These are phyloP conservation scores for Penicillium sp. DNA, from an alignment of 2,329 filamentous ascomycete species.

Conservation along the genomic window DNA sequence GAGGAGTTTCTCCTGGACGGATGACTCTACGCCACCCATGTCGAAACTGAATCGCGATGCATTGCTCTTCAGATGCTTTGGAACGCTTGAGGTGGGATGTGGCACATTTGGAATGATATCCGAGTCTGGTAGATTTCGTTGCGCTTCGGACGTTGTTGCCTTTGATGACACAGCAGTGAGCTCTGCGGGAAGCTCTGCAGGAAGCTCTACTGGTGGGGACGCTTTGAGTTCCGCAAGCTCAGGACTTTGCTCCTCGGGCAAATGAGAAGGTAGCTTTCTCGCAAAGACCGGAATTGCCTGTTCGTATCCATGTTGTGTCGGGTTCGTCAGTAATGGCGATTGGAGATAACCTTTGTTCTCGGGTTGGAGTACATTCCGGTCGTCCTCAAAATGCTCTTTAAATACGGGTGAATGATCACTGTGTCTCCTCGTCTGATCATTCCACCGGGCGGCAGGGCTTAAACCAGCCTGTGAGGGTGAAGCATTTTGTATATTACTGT, in stretches of 20 bases:
- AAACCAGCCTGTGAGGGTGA: conserved; percentile 12
- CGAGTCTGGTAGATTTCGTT: conserved; percentile 20
- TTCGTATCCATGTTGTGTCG: conserved; percentile 28
- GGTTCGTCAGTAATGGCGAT: conserved; percentile 36
- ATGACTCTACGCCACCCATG: conserved; percentile 56
- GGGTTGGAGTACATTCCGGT: conserved; percentile 39
- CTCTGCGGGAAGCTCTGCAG: conserved; percentile 8
- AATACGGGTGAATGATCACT: conserved; percentile 58
- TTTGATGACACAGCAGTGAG: conserved; percentile 4
- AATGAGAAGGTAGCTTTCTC: conserved; percentile 38
- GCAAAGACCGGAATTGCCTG: conserved; percentile 45
- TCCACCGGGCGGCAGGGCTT: conserved; percentile 14
- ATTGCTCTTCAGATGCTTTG: conserved; percentile 53
- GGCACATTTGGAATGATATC: conserved; percentile 33
- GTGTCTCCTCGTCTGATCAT: conserved; percentile 32
- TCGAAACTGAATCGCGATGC: conserved; percentile 66
- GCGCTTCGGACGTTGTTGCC: conserved; percentile 2
- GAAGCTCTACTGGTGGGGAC: conserved; percentile 4
- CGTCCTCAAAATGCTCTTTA: conserved; percentile 60
- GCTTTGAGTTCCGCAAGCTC: conserved; percentile 7
- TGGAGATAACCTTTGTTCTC: conserved; percentile 45
- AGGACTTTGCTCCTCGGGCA: conserved; percentile 26
- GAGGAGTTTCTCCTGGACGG: conserved; percentile 59
- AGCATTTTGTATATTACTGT: conserved; percentile 13
- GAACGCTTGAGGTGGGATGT: conserved; percentile 35